Evolutionary conservation across 306 rosid genomes (phyloP), one percentile per base, ranked within the genome.

Genomic region (Vigna unguiculata): DNA sequence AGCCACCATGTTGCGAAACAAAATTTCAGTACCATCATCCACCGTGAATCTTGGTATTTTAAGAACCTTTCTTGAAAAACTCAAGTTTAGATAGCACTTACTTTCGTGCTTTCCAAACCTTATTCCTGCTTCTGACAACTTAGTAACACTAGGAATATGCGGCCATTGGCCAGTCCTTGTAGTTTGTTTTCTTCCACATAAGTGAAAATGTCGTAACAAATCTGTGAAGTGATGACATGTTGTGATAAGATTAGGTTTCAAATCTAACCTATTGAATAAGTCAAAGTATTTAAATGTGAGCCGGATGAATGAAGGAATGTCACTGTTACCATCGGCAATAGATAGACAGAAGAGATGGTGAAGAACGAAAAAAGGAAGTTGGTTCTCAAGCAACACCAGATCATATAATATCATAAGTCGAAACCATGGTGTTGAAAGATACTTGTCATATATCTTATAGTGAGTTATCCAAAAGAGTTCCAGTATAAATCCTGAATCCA

Each of bases 1-100:
- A 17, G 87, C 85, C 20, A 84, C 48, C 52, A 84, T 32, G 22
- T 84, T 84, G 1, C 69, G 78, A 60, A 77, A 73, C 74, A 81
- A 40, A 24, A 58, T 0, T 9, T 81, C 83, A 0, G 87, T 84
- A 30, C 61, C 16, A 36, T 77, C 83, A 17, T 81, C 74, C 34
- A 84, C 66, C 17, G 0, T 46, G 19, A 85, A 36, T 14, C 52
- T 17, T 0, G 85, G 88, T 3, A 81, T 81, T 74, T 81, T 43
- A 16, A 85, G 75, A 74, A 67, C 54, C 12, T n/a, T 0, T 22
- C 67, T 32, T 0, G 75, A 68, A 70, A 85, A 81, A 16, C 14
- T 53, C 36, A 81, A 36, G 20, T 77, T 78, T 2, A 81, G 46
- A 0, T 74, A 68, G 45, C 81, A 68, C 0, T 12, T 9, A n/a